Conservation (phyloP, 2,329 filamentous ascomycete species). For the Sporothrix protearum region DNA sequence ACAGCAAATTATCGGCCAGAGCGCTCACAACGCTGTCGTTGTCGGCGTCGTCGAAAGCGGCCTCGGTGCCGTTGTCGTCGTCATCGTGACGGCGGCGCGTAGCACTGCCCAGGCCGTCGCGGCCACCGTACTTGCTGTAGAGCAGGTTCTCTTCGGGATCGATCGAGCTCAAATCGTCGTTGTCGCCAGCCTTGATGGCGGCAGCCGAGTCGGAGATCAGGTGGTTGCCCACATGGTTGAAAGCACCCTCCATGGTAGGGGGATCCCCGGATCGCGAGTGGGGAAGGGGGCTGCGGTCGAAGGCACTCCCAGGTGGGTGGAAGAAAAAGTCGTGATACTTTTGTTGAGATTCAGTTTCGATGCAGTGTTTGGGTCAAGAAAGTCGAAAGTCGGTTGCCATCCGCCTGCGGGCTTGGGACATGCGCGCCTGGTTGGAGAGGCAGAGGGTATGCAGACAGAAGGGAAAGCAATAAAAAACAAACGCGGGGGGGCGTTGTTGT, state of each 20-base stretch:
- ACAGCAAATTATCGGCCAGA: conserved; percentile 70
- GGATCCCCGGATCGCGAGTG: background rate
- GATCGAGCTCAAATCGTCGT: conserved; percentile 68
- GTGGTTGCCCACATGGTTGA: conserved; percentile 83
- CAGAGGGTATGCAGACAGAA: background rate
- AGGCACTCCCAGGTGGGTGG: background rate
- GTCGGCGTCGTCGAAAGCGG: conserved; percentile 72
- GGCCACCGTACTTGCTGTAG: conserved; percentile 64
- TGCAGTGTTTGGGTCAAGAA: background rate
- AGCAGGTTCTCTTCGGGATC: conserved; percentile 79
- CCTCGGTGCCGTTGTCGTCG: conserved; percentile 84
- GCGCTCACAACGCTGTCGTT: conserved; percentile 72
- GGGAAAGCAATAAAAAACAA: background rate
- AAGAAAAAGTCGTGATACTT: background rate
- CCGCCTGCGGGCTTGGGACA: conserved; percentile 15
- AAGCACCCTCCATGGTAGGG: conserved; percentile 73
- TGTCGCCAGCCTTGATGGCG: conserved; percentile 80
- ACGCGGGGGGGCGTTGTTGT: background rate
- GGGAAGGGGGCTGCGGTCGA: background rate
- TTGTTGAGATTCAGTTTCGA: background rate
- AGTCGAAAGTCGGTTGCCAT: conserved; percentile 11
- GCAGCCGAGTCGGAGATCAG: conserved; percentile 78
- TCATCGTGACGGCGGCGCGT: conserved; percentile 69
- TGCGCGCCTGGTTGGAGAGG: conserved; percentile 9
- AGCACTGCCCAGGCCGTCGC: conserved; percentile 46